phyloP scores from a whole-genome alignment of 176 grass and related monocot species.

The Phyllostachys edulis region DNA sequence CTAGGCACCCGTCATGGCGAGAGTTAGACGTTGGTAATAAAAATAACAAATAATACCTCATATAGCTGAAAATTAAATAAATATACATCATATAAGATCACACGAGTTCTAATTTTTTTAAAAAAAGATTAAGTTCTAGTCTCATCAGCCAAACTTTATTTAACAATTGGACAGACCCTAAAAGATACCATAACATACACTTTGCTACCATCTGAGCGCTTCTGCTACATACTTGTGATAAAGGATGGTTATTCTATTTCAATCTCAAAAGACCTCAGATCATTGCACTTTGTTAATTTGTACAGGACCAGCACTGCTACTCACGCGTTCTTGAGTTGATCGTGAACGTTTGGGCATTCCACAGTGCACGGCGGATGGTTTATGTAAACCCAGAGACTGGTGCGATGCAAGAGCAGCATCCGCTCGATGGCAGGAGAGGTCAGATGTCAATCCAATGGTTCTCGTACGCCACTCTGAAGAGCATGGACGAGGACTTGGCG shows the following conservation, averaged over 20 bases:
- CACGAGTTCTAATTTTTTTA: neutral
- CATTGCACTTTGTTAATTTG: slow-evolving; percentile 31
- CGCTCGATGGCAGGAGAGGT: slow-evolving; percentile 51
- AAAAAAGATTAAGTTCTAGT: neutral
- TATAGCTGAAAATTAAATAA: too few relatives aligned
- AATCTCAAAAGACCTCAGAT: neutral
- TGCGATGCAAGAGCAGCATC: slow-evolving; percentile 87
- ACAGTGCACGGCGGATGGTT: slow-evolving; percentile 78
- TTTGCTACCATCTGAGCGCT: neutral
- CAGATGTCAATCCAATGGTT: slow-evolving; percentile 82
- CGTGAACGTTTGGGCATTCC: slow-evolving; percentile 94
- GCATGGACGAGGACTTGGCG: slow-evolving; percentile 94
- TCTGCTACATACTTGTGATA: slow-evolving; percentile 7
- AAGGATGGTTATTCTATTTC: neutral
- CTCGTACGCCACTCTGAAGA: slow-evolving; percentile 68
- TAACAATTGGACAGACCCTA: neutral
- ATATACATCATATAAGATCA: neutral
- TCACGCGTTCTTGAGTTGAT: slow-evolving; percentile 79
- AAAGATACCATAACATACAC: neutral
- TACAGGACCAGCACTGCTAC: slow-evolving; percentile 89
- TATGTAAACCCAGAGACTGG: slow-evolving; percentile 85
- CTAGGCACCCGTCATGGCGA: too few relatives aligned
- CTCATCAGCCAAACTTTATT: neutral
- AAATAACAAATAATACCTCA: too few relatives aligned
- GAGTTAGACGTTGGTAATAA: too few relatives aligned